Conservation (phyloP, 768 basidiomycete genomes). For the Panus rudis region DNA sequence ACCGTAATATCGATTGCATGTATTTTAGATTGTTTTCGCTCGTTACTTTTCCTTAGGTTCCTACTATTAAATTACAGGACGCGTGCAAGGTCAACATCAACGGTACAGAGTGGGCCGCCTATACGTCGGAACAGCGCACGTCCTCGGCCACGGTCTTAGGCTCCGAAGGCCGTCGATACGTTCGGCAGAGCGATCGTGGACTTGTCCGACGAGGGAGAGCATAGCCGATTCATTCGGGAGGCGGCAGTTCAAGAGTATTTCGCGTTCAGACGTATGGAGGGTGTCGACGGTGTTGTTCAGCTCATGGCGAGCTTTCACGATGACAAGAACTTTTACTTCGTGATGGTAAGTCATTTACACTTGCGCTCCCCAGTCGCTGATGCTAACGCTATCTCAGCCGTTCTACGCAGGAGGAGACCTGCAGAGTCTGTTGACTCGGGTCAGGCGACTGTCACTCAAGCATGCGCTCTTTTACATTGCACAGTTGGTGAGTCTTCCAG, state of each 20-base stretch:
- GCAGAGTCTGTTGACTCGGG: neutral
- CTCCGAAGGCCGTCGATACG: too few species aligned
- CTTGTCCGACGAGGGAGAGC: too few species aligned
- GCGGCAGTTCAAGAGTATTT: conserved; percentile 1
- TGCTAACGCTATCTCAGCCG: neutral
- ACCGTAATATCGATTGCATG: too few species aligned
- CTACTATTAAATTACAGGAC: too few species aligned
- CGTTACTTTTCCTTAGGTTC: too few species aligned
- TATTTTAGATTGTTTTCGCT: too few species aligned
- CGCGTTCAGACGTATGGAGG: neutral
- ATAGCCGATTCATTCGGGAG: too few species aligned
- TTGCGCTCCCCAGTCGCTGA: neutral
- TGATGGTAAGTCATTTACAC: conserved; percentile 4
- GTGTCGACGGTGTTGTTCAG: conserved; percentile 1
- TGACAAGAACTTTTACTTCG: conserved; percentile 1
- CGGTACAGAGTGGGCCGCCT: too few species aligned
- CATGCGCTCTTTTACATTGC: neutral
- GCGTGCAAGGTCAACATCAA: too few species aligned
- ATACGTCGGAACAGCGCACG: too few species aligned
- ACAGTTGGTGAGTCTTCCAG: conserved; percentile 3
- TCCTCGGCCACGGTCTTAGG: too few species aligned
- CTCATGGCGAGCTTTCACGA: conserved; percentile 8
- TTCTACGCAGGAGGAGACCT: conserved; percentile 4
- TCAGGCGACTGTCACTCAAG: neutral
- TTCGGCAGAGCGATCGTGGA: too few species aligned